Evolutionary conservation across 768 basidiomycete species (phyloP), one percentile per base, ranked within the genome.

Genomic region (Steccherinum ochraceum): DNA sequence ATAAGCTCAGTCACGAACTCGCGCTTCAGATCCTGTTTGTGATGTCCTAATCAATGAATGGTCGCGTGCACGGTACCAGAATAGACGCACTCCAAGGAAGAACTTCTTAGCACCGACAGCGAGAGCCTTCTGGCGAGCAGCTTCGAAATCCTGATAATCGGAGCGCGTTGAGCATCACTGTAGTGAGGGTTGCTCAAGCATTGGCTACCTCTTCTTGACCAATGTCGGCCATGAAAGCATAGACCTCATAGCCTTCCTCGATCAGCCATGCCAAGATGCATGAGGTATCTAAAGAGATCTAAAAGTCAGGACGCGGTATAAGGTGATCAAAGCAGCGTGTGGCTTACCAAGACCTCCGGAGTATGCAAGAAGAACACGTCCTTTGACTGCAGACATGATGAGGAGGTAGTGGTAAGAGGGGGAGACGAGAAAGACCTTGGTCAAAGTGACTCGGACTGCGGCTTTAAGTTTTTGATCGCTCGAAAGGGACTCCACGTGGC

Each of bases 251-350:
- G 52, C 92, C 93, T 67, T 97, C 78, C 67, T 99, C 96, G 69
- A 98, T 93, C 70, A 99, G 77, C 95, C 95, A 99, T 48, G 92
- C 92, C 61, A 98, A 86, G 73, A 99, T 99, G 72, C 95, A 98
- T 30, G 95, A 97, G 19, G 96, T 99, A 71, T 99, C 96, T 94
- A 61, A 10, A 42, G 42, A 23, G n/a, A 41, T 19, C 12, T 7
- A n/a, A 43, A 43, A 5, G 41, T 19, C 16, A 7, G 30, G 16
- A 16, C 7, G 16, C 16, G 16, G 30, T 35, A 35, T 7, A 16
- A 35, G 16, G 13, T 5, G 4, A n/a, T n/a, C n/a, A n/a, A n/a
- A n/a, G n/a, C n/a, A n/a, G n/a, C n/a, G n/a, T n/a, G n/a, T 4
- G 13, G 74, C 90, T 59, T 52, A 95, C 94, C 94, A 46, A 98